phyloP scores from a whole-genome alignment of 768 basidiomycete species.

The Naematelia encephala region DNA sequence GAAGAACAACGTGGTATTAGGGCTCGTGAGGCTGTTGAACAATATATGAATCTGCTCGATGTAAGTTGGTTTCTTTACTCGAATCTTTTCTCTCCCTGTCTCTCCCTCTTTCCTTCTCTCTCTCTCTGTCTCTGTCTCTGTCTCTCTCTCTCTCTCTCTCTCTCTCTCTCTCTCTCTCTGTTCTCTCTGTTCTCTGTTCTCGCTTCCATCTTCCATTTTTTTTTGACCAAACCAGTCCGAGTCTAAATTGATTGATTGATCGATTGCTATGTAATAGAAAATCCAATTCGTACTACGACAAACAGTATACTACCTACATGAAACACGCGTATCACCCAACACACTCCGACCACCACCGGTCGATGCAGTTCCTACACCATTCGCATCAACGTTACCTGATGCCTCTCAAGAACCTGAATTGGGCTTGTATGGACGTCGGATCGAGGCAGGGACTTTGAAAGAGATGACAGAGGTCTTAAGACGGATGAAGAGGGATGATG shows the following conservation, averaged over 20 bases:
- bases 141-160: too few species aligned
- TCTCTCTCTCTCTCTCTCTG: too few species aligned
- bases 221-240: too few species aligned
- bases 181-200: too few species aligned
- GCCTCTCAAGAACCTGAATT: constrained; percentile 15
- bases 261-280: too few species aligned
- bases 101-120: not conserved
- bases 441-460: constrained; percentile 26
- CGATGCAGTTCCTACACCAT: constrained; percentile 37
- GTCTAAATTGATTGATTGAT: not conserved
- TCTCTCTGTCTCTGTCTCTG: not conserved
- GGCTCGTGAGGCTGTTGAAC: constrained; percentile 28
- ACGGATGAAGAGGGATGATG: constrained; percentile 9
- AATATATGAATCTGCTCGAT: constrained; percentile 35
- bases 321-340: constrained; percentile 24
- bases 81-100: not conserved
- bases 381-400: constrained; percentile 30
- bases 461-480: constrained; percentile 23
- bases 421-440: constrained; percentile 35
- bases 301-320: constrained; percentile 43
- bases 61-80: too few species aligned
- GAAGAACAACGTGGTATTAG: constrained; percentile 23
- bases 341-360: constrained; percentile 25
- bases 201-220: too few species aligned
- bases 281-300: constrained; percentile 47